A percentile compares a stretch with the other conserved stretches of the same genome.
phyloP scores from a whole-genome alignment of 2,329 filamentous ascomycete species.

The Coniochaeta sp. region DNA sequence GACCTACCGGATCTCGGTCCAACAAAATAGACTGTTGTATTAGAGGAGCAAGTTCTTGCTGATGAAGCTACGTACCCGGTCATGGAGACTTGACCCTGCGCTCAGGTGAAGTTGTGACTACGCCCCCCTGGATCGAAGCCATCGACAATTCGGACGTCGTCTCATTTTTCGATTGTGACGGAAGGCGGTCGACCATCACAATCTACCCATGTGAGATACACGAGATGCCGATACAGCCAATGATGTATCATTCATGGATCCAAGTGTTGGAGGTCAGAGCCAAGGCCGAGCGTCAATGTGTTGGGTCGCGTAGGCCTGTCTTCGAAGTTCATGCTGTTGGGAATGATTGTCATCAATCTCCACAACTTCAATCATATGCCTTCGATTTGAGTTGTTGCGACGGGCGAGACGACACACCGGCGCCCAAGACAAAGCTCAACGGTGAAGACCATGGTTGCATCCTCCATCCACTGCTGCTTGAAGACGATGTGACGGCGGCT shows the following conservation, averaged over 20 bases:
- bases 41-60: too few species aligned
- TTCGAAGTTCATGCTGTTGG: neutral
- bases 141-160: neutral
- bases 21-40: too few species aligned
- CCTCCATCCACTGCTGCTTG: neutral
- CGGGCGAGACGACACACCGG: neutral
- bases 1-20: neutral
- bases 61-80: too few species aligned
- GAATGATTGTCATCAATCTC: neutral
- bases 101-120: too few species aligned
- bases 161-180: neutral
- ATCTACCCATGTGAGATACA: neutral
- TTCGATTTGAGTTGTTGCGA: neutral
- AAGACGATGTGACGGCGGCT: neutral
- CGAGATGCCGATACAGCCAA: too few species aligned
- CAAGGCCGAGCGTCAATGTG: neutral
- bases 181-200: neutral
- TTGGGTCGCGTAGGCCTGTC: neutral
- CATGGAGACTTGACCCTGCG: too few species aligned
- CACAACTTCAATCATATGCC: neutral
- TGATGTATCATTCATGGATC: neutral
- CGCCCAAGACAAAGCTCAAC: neutral
- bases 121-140: too few species aligned
- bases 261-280: neutral
- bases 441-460: neutral